Conservation (phyloP, 192 early-diverging fungal genomes). For the Chytriomyces hyalinus region DNA sequence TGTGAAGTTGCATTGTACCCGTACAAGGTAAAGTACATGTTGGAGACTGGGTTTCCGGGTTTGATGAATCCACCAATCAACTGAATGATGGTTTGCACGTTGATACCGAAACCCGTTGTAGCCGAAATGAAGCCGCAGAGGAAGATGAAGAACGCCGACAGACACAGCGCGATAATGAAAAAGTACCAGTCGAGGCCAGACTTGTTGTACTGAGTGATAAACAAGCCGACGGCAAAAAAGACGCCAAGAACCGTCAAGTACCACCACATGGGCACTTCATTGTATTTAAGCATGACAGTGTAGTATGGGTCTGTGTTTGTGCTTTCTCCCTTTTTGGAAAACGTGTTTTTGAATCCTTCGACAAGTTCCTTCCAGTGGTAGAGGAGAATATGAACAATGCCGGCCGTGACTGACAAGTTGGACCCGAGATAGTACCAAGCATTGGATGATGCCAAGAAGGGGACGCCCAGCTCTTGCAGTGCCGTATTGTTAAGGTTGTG, state of each 20-base stretch:
- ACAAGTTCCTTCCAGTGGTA: background rate
- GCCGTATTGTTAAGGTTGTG: slow-evolving; percentile 15
- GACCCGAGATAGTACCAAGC: background rate
- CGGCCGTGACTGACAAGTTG: slow-evolving; percentile 18
- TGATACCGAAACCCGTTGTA: slow-evolving; percentile 1
- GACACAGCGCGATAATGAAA: slow-evolving; percentile 10
- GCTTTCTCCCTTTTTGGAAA: background rate
- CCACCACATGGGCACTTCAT: slow-evolving; percentile 13
- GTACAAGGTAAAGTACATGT: slow-evolving; percentile 74
- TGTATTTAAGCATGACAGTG: slow-evolving; percentile 22
- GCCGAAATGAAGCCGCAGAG: slow-evolving; percentile 4
- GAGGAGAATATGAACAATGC: slow-evolving; percentile 1
- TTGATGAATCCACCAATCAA: slow-evolving; percentile 23
- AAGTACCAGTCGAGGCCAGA: slow-evolving; percentile 14
- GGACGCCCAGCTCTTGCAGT: background rate
- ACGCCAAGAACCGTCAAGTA: slow-evolving; percentile 3
- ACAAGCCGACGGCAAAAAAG: background rate
- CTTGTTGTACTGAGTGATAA: background rate
- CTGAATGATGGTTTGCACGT: slow-evolving; percentile 1
- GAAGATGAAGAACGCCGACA: background rate
- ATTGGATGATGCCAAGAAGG: background rate
- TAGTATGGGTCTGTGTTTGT: slow-evolving; percentile 10
- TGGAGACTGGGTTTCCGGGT: slow-evolving; percentile 67
- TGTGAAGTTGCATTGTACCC: slow-evolving; percentile 66
- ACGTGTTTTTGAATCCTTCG: slow-evolving; percentile 19